Evolutionary conservation across 352 stramenopile genomes (phyloP), one percentile per base, ranked within the genome.

Genomic region (Peronospora farinosa): DNA sequence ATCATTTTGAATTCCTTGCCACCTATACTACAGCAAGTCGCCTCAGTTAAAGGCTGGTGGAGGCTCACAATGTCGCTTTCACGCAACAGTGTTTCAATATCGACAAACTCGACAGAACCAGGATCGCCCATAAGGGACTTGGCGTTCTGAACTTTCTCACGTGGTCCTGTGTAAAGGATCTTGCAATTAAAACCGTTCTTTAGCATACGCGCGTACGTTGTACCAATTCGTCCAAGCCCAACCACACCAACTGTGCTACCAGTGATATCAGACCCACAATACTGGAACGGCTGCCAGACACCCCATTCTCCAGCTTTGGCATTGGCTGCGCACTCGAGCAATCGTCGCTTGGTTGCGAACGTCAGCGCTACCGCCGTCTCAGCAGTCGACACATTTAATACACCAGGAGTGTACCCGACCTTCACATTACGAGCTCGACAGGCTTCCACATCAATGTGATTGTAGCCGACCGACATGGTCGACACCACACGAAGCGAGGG

Each of bases 391-490:
- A 90, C 79, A 50, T 96, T 69, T 9, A 93, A 68, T 4, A 96
- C 86, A 27, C 83, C 82, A 8, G 78, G 80, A 2, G 86, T 95
- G 59, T 95, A 89, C 17, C 83, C 84, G 5, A 96, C 78, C 12
- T 53, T 60, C 44, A 96, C 86, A 42, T 76, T 70, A 5, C 66
- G 52, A 31, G 71, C 69, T 44, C 74, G 58, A 41, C 82, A 95
- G 28, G 79, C 79, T 10, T 83, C 63, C 2, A 95, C 60, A 43
- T 95, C 85, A 57, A 97, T 93, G 60, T 97, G 86, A 72, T 97
- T 92, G 47, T 88, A 79, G 45, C 88, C 88, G 5, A 93, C 86
- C 17, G 78, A 95, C 82, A 97, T 88, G 35, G 88, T 96, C 47
- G 54, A 90, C 23, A 87, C 78, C 11, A 88, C 76, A 28, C 72